phyloP scores from a whole-genome alignment of 345 rosid species.

The Hibiscus tridactylites region DNA sequence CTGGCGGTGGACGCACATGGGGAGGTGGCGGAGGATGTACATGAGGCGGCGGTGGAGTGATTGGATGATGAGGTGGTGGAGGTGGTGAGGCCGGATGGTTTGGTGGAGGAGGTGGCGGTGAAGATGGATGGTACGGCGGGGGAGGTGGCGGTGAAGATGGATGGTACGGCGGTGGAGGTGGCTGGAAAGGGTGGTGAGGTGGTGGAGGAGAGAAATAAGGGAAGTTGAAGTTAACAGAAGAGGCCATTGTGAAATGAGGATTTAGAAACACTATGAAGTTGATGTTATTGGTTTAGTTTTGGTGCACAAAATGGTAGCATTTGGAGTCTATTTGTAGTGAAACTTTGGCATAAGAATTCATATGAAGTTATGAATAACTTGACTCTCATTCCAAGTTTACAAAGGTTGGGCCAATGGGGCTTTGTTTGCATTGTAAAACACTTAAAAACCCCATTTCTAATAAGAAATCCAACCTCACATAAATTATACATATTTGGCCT shows the following conservation, averaged over 20 bases:
- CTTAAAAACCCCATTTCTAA: conserved; percentile 2
- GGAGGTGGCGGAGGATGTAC: background rate
- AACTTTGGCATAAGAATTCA: conserved; percentile 9
- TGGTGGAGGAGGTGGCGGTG: background rate
- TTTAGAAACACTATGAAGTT: background rate
- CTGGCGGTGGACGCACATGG: background rate
- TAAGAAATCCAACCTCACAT: background rate
- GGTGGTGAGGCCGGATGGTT: background rate
- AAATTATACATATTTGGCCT: background rate
- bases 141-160: background rate
- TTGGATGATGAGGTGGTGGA: background rate
- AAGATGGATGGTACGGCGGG: background rate
- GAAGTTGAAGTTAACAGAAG: conserved; percentile 6
- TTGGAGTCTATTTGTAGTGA: conserved; percentile 37
- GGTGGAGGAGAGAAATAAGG: conserved; percentile 4
- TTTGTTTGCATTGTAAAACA: conserved; percentile 63
- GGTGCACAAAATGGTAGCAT: background rate
- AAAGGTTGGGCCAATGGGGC: background rate
- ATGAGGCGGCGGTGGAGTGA: background rate
- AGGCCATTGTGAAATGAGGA: conserved; percentile 5
- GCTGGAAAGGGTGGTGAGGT: background rate
- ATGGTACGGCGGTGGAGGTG: conserved; percentile 5
- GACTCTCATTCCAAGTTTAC: conserved; percentile 39
- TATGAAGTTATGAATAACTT: conserved; percentile 41
- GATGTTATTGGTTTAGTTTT: background rate